Base-by-base conservation (phyloP, 805 yeast species). In the Lipomyces starkeyi region DNA sequence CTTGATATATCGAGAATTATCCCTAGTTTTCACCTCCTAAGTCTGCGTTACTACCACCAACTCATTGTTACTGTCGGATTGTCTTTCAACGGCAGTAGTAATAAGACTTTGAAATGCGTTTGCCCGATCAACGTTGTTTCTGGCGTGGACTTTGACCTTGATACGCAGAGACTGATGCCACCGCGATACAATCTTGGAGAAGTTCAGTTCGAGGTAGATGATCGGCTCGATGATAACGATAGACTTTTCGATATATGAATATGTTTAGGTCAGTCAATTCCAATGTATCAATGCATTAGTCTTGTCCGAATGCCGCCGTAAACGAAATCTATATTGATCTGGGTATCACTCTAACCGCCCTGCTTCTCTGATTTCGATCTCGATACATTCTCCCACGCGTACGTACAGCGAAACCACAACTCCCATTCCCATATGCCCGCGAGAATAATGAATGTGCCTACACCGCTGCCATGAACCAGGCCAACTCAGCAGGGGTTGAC, bases 1-100 rank as follows among this genome's bases (percentile, higher is more conserved):
- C 49, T 43, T 29, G 53, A n/a, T 13, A 54, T 52, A 58, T 63
- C 27, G 7, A 37, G 2, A n/a, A 53, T 59, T 2, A 37, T 57
- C 11, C 67, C 70, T 2, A 57, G 62, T 32, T 67, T 67, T 43
- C 47, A 8, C n/a, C 63, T 67, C n/a, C 29, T 47, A n/a, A 60
- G 58, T 27, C 57, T 67, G 67, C 40, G 22, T 14, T 37, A 55
- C 34, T 25, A 27, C 22, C 64, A 67, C 47, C n/a, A 14, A 2
- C 29, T 67, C 6, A 25, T 25, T 2, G 62, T 49, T 35, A 54
- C 43, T 20, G 32, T 63, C 13, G 65, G 59, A 5, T 13, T 67
- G n/a, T 56, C 62, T 29, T 43, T 67, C 22, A 67, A 67, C 59
- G 62, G 62, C 20, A 27, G 64, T 35, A 40, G 62, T 47, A 64